A percentile compares a stretch with the other conserved stretches of the same genome.
Evolutionary conservation across 2,329 filamentous ascomycete genomes (phyloP).

Genomic region (Immersiporthe knoxdaviesiana): DNA sequence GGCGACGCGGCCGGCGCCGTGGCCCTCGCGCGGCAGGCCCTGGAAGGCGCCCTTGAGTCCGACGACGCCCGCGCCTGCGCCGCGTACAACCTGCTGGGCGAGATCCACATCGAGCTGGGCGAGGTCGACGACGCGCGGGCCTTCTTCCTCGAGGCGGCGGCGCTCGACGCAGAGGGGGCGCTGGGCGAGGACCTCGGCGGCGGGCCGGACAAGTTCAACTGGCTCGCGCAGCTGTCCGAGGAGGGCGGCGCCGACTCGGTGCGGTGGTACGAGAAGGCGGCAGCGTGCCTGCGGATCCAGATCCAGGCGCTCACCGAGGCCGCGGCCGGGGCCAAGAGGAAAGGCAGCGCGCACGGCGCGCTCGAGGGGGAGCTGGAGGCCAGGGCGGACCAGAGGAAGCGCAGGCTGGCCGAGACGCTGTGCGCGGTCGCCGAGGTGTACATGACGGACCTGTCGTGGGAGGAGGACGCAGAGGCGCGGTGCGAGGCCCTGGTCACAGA

Average conservation of each 20-base stretch:
- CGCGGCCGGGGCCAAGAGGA: constrained; percentile 42
- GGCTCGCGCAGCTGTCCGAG: constrained; percentile 86
- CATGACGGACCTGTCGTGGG: constrained; percentile 97
- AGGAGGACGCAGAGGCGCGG: constrained; percentile 83
- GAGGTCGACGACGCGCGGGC: constrained; percentile 75
- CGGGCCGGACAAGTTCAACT: constrained; percentile 91
- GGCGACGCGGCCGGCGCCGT: constrained; percentile 39
- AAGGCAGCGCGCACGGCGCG: constrained; percentile 37
- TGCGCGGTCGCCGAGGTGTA: constrained; percentile 96
- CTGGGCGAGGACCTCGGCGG: constrained; percentile 73
- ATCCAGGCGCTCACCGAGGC: constrained; percentile 64
- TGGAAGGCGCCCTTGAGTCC: constrained; percentile 47
- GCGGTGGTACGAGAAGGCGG: constrained; percentile 70
- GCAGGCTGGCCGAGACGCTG: constrained; percentile 85
- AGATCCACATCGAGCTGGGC: constrained; percentile 81
- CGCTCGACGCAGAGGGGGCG: constrained; percentile 75
- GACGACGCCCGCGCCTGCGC: constrained; percentile 55
- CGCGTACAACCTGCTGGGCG: constrained; percentile 76
- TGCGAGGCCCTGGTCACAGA: constrained; percentile 92
- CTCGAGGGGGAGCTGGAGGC: constrained; percentile 54
- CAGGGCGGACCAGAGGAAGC: constrained; percentile 75
- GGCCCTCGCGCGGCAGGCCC: constrained; percentile 45
- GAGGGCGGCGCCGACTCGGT: constrained; percentile 69
- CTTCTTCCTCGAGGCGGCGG: constrained; percentile 73
- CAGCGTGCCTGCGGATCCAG: constrained; percentile 70